phyloP scores from a whole-genome alignment of 768 basidiomycete genomes.

The Tylopilus plumbeoviolaceoides region DNA sequence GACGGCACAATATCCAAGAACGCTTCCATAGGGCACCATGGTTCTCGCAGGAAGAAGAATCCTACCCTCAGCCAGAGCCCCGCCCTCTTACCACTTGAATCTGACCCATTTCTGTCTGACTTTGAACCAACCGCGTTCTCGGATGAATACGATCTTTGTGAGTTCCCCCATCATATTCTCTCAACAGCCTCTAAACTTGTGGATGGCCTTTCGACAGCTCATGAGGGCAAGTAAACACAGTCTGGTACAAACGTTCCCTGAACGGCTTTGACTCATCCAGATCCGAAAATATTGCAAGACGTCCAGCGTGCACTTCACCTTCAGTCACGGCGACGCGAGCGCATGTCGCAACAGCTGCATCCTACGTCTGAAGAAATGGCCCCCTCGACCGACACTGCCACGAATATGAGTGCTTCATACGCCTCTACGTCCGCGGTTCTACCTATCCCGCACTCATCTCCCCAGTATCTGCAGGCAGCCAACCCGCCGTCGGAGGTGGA shows the following conservation, averaged over 20 bases:
- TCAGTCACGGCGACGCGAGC: slow-evolving; percentile 72
- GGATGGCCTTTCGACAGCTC: slow-evolving; percentile 41
- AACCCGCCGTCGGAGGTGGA: slow-evolving; percentile 48
- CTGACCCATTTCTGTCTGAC: slow-evolving; percentile 29
- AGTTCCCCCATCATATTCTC: slow-evolving; percentile 28
- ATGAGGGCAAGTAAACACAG: slow-evolving; percentile 55
- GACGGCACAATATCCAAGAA: slow-evolving; percentile 14
- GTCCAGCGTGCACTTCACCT: slow-evolving; percentile 71
- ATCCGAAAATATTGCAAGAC: slow-evolving; percentile 77
- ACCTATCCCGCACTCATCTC: slow-evolving; percentile 14
- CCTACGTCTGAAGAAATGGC: slow-evolving; percentile 18
- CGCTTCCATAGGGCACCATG: slow-evolving; percentile 10
- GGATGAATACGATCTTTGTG: slow-evolving; percentile 76
- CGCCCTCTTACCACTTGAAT: slow-evolving; percentile 20
- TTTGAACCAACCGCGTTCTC: slow-evolving; percentile 50
- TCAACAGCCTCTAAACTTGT: slow-evolving; percentile 10
- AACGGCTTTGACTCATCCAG: slow-evolving; percentile 34
- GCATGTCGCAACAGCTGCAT: slow-evolving; percentile 31
- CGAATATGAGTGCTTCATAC: slow-evolving; percentile 26
- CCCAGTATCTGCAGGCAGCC: slow-evolving; percentile 18
- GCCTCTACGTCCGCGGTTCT: slow-evolving; percentile 29
- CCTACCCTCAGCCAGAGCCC: slow-evolving; percentile 12
- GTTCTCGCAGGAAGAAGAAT: slow-evolving; percentile 20
- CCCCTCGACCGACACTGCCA: slow-evolving; percentile 25
- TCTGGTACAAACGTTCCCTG: slow-evolving; percentile 7